Evolutionary conservation across 78 protist species (phyloP), one percentile per base, ranked within the genome.

Genomic region (Dictyostelium purpureum): DNA sequence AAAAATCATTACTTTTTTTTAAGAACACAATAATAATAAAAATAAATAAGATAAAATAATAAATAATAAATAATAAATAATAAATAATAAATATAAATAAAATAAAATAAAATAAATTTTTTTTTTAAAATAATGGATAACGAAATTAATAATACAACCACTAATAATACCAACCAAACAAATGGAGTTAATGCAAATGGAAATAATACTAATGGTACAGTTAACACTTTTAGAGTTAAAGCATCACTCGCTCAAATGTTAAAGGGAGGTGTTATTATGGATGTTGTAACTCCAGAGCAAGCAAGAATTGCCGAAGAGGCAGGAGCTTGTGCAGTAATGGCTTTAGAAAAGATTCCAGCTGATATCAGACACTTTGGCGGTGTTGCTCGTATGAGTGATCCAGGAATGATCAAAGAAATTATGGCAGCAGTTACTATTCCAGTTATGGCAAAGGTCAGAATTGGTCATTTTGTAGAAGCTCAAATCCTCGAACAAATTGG

Each of bases 401-500:
- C 99, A 31, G 1, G 40, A 81, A 89, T 97, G 97, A 96, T 98
- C 69, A 90, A 89, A 76, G 98, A 74, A 19, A 97, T 98, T 89
- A 75, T 88, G 96, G 93, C 47, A 31, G 97, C 98, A 0, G 98
- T 97, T 21, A 96, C 97, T 47, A 94, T 97, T 31, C 98, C 99
- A 11, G 98, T 97, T 14, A 97, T 98, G 99, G 99, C 99, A 49
- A 97, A 98, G 94, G 94, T 56, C 76, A 91, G 99, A 42, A 97
- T 98, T 24, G 99, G 99, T 6, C 99, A 98, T 88, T 96, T 96
- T 67, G 99, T 95, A 56, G 99, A 98, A 94, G 99, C 99, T 9
- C 97, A 96, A 94, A 96, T 98, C 31, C 94, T 98, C 10, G 87
- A 97, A 76, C 79, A 87, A 26, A 47, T 97, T 43, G 98, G 96